These are phyloP conservation scores for Fusarium xyrophilum DNA, from an alignment of 2,329 filamentous ascomycete genomes.

Conservation along the genomic window DNA sequence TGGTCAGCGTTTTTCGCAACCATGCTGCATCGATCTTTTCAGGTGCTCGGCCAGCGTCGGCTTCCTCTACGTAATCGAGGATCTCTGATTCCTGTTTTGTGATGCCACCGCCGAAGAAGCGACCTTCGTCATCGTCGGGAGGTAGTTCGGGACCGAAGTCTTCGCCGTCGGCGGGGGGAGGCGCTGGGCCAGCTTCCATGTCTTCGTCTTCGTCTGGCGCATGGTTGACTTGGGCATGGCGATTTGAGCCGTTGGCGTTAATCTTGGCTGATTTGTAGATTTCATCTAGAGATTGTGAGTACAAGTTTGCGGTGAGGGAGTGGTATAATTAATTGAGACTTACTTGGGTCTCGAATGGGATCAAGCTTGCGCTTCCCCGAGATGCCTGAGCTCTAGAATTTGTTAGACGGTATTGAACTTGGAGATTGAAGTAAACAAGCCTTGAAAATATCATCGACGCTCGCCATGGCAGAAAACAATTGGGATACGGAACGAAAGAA, in stretches of 20 bases:
- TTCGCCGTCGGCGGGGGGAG: constrained; percentile 60
- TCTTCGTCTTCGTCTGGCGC: constrained; percentile 57
- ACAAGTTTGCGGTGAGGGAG: not conserved
- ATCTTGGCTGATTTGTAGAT: constrained; percentile 69
- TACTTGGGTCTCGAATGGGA: constrained; percentile 67
- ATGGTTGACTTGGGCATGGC: constrained; percentile 55
- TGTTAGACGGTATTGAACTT: constrained; percentile 17
- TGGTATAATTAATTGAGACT: constrained; percentile 35
- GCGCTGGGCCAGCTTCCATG: constrained; percentile 57
- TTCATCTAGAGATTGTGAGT: constrained; percentile 51
- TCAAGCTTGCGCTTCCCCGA: constrained; percentile 70
- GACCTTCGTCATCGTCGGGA: constrained; percentile 76
- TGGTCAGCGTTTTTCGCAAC: constrained; percentile 80
- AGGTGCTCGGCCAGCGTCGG: constrained; percentile 51
- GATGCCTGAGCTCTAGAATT: constrained; percentile 47
- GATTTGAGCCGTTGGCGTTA: constrained; percentile 53
- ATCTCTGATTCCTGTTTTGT: constrained; percentile 80
- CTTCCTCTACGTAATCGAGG: constrained; percentile 81
- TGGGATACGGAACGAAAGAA: not conserved
- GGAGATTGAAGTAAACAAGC: constrained; percentile 37
- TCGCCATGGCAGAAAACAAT: constrained; percentile 53
- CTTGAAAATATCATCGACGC: constrained; percentile 67
- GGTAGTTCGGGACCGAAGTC: constrained; percentile 54
- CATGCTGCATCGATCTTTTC: constrained; percentile 85
- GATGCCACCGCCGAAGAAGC: constrained; percentile 94